Base-by-base conservation (phyloP, 768 basidiomycete species). In the Leccinum barrowsii region DNA sequence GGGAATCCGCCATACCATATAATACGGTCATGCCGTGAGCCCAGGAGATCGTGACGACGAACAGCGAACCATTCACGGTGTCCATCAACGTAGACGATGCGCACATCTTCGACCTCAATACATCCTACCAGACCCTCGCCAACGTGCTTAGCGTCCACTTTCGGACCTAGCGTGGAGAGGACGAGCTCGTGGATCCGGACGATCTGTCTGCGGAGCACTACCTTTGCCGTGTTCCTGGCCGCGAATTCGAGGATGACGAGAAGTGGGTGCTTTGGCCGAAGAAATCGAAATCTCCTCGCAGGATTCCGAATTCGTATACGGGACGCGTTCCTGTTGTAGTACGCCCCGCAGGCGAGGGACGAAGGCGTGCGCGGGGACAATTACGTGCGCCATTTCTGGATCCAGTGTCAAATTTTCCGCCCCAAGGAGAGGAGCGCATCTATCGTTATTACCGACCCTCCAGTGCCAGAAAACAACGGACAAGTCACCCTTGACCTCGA, bases 251-350 rank as follows among this genome's bases (percentile, higher is more conserved):
- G 21, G 63, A 68, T 5, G 63, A 60, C 3, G 63, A 67, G 4
- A 51, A 40, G 2, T 70, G 63, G 69, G 68, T 67, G 22, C 60
- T 60, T n/a, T 65, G 58, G 68, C 44, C 55, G 40, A 57, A 17
- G 22, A 15, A 15, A 7, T 11, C n/a, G 13, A 0, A 8, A 26
- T 13, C 7, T n/a, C 3, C 37, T 21, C 22, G 12, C 21, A 24
- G 1, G 11, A 2, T 22, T 4, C 10, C 8, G 26, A 3, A n/a
- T 4, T 24, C 8, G 0, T 67, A 61, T 51, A 42, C 28, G 1
- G 63, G 58, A 11, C 11, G 4, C 1, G 15, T 54, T 32, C 54
- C 42, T 7, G 28, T 34, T 13, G 47, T 48, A 1, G 58, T 72
- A 35, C 52, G 49, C 15, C 46, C 62, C 6, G 12, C 17, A 5